Evolutionary conservation across 768 basidiomycete species (phyloP).

Genomic region (Podaxis sp.): DNA sequence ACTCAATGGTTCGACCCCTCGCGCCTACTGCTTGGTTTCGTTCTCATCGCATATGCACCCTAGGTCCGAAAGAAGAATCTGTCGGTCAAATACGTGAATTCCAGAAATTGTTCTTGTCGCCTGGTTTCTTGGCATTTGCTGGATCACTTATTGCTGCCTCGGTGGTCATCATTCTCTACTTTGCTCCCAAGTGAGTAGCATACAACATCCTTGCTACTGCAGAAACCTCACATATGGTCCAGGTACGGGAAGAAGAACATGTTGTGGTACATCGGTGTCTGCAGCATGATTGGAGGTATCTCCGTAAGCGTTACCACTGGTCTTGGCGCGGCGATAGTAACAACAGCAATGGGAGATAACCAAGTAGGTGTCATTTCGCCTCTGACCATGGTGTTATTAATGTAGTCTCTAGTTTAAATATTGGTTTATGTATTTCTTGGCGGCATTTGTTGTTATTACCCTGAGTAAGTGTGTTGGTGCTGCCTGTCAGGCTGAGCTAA

Average conservation of each 20-base stretch:
- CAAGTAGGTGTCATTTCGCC: slow-evolving; percentile 48
- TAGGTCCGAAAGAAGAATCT: slow-evolving; percentile 69
- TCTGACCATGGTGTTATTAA: slow-evolving; percentile 1
- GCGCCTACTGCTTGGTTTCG: slow-evolving; percentile 3
- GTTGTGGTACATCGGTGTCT: slow-evolving; percentile 94
- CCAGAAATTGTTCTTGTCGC: slow-evolving; percentile 75
- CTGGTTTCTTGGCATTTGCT: slow-evolving; percentile 76
- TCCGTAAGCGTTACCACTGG: slow-evolving; percentile 95
- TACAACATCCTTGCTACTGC: neutral
- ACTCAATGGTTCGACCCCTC: slow-evolving; percentile 62
- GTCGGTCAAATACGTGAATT: slow-evolving; percentile 73
- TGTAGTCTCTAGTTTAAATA: slow-evolving; percentile 66
- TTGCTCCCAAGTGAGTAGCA: slow-evolving; percentile 67
- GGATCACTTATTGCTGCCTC: slow-evolving; percentile 63
- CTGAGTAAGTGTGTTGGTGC: slow-evolving; percentile 51
- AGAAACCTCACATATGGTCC: neutral
- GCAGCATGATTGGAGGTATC: slow-evolving; percentile 95
- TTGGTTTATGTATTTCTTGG: slow-evolving; percentile 90
- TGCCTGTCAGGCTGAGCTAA: neutral
- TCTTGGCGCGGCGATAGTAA: slow-evolving; percentile 87
- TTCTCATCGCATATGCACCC: slow-evolving; percentile 25
- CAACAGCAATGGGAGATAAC: slow-evolving; percentile 71
- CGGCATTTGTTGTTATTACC: slow-evolving; percentile 81
- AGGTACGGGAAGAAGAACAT: slow-evolving; percentile 90
- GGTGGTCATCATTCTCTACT: slow-evolving; percentile 76